Percentiles rank a stretch among this genome's conserved stretches.
Evolutionary conservation across 1,284 basidiomycete species (phyloP).

Genomic region (Cryptococcus wingfieldii): DNA sequence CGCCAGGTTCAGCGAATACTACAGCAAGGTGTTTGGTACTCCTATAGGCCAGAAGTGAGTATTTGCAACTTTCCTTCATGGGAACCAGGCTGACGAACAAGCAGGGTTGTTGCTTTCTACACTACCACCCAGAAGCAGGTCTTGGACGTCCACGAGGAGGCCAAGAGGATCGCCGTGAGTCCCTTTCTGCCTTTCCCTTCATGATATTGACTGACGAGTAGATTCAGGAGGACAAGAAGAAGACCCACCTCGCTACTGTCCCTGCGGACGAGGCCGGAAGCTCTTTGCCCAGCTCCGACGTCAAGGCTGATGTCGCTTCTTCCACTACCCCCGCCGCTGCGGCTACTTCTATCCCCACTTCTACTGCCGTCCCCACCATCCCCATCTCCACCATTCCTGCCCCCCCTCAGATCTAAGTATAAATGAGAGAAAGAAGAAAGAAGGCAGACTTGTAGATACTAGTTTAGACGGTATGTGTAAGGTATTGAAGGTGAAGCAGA

Average conservation of each 20-base stretch:
- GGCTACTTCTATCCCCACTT: conserved; percentile 5
- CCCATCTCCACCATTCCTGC: conserved; percentile 4
- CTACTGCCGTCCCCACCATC: conserved; percentile 1
- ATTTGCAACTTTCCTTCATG: neutral
- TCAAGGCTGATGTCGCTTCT: conserved; percentile 8
- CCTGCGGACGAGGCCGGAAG: conserved; percentile 18
- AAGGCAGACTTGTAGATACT: neutral
- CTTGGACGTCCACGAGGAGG: conserved; percentile 56
- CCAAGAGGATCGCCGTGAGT: conserved; percentile 51
- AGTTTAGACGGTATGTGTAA: neutral
- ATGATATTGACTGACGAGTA: conserved; percentile 4
- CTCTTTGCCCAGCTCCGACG: conserved; percentile 9
- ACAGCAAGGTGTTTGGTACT: conserved; percentile 66
- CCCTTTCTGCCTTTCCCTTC: neutral
- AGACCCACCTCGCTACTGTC: conserved; percentile 11
- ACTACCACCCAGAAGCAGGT: conserved; percentile 69
- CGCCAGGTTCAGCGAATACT: conserved; percentile 59
- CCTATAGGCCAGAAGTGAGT: conserved; percentile 65
- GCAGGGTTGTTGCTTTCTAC: conserved; percentile 53
- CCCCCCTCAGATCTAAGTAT: neutral
- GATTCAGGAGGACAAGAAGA: conserved; percentile 41
- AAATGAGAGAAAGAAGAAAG: neutral
- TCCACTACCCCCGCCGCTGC: conserved; percentile 12
- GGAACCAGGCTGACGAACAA: conserved; percentile 8
- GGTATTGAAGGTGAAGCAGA: neutral